Evolutionary conservation across 1,284 basidiomycete species (phyloP).

Genomic region (Fistulinella staudtii): DNA sequence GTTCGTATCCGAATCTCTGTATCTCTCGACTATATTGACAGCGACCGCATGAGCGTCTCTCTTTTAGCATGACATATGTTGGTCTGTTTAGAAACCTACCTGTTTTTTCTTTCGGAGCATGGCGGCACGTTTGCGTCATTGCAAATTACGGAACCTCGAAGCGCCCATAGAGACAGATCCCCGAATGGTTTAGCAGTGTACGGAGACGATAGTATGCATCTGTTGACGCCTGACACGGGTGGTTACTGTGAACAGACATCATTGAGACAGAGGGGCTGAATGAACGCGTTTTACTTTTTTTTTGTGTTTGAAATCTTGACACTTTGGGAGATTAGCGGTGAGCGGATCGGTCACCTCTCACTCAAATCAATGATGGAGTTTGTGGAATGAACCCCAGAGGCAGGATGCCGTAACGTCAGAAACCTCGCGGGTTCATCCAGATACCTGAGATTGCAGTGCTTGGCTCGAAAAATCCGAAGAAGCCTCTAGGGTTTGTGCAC

Average conservation of each 20-base stretch:
- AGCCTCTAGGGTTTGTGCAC: neutral
- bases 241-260: neutral
- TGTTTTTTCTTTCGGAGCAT: neutral
- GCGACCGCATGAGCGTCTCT: neutral
- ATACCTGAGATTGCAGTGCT: conserved; percentile 1
- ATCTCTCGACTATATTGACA: neutral
- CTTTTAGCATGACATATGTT: neutral
- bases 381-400: neutral
- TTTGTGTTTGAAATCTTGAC: neutral
- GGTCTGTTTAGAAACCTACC: neutral
- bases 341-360: neutral
- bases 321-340: neutral
- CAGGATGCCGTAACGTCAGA: neutral
- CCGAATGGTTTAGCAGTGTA: neutral
- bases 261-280: neutral
- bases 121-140: neutral
- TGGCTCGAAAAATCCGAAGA: neutral
- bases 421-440: neutral
- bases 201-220: neutral
- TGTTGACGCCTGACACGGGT: neutral
- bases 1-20: neutral
- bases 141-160: conserved; percentile 1
- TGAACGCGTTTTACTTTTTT: neutral
- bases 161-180: conserved; percentile 1
- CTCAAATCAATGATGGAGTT: neutral